Base-by-base conservation (phyloP, 2,329 filamentous ascomycete genomes). In the Stagonosporopsis tanaceti region DNA sequence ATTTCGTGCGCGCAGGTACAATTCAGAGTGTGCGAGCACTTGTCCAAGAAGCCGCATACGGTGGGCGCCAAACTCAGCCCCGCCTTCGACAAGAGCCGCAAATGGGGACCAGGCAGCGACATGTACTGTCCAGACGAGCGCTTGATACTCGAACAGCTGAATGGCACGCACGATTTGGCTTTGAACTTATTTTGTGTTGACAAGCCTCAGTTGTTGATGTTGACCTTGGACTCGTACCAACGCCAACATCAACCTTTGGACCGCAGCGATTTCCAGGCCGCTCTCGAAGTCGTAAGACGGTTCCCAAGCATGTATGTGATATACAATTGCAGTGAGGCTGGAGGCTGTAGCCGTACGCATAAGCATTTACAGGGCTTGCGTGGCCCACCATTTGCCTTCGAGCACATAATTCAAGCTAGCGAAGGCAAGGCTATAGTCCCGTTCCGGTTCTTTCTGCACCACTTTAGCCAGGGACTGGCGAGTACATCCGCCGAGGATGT, bases 101-200 rank as follows among this genome's bases (percentile, higher is more conserved):
- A 61, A 61, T 74, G 70, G 65, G 74, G 74, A 0, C 70, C 72
- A 24, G 73, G 72, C 4, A 73, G 69, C 62, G 73, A 76, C 37
- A 78, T 83, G 61, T 80, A 79, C 56, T 79, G 79, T 52, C 74
- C 74, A 41, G 74, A 80, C 42, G 66, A 74, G 0, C 77, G 77
- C n/a, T 76, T 80, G 40, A 76, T 80, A 15, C 64, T 84, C 12
- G 67, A 68, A 0, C 65, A 69, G 14, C 61, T 82, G 14, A 78
- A 77, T 17, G 47, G 39, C 15, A 79, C 80, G 0, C 82, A 85
- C 53, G 66, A 79, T 17, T 70, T 85, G 7, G 72, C 77, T 1
- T 67, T 80, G 55, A 85, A 85, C 67, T 79, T 81, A 52, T 84
- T 82, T 61, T 79, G 77, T 54, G 78, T 80, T 14, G 80, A 80